These are phyloP conservation scores for Gossypium aridum DNA, from an alignment of 441 rosid species.

Conservation along the genomic window DNA sequence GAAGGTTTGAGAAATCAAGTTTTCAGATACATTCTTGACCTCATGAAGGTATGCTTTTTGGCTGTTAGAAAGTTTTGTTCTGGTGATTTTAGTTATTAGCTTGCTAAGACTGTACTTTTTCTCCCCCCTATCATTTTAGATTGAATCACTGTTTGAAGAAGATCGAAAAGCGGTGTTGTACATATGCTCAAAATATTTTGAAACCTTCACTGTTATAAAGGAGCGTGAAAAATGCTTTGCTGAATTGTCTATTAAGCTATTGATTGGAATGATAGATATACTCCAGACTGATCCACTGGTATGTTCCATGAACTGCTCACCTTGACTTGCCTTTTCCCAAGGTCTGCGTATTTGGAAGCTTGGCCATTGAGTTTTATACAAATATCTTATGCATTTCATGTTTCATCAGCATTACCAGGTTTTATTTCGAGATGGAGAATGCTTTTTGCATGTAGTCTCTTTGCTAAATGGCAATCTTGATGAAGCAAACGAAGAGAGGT, in stretches of 20 bases:
- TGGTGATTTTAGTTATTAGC: conserved; percentile 10
- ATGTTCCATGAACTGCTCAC: conserved; percentile 18
- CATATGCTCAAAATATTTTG: conserved; percentile 87
- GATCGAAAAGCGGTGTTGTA: conserved; percentile 70
- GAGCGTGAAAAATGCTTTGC: conserved; percentile 70
- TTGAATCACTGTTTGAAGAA: conserved; percentile 49
- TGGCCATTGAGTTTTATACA: conserved; percentile 8
- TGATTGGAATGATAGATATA: conserved; percentile 89
- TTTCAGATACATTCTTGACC: conserved; percentile 62
- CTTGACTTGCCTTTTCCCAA: conserved; percentile 1
- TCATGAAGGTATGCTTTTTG: conserved; percentile 71
- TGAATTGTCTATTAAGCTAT: conserved; percentile 63
- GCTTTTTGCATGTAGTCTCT: conserved; percentile 95
- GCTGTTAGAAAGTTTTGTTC: conserved; percentile 11
- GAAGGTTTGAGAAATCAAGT: conserved; percentile 61
- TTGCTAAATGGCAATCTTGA: conserved; percentile 88
- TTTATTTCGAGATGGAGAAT: conserved; percentile 88
- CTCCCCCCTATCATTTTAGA: conserved; percentile 31
- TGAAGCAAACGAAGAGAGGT: conserved; percentile 68
- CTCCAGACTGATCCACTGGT: conserved; percentile 62
- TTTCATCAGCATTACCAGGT: conserved; percentile 83
- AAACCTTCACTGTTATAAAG: conserved; percentile 88
- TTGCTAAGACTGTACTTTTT: conserved; percentile 14
- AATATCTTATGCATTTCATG: conserved; percentile 21
- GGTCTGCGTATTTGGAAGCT: conserved; percentile 7